Evolutionary conservation across 345 rosid genomes (phyloP).

Genomic region (Euphorbia peplus): DNA sequence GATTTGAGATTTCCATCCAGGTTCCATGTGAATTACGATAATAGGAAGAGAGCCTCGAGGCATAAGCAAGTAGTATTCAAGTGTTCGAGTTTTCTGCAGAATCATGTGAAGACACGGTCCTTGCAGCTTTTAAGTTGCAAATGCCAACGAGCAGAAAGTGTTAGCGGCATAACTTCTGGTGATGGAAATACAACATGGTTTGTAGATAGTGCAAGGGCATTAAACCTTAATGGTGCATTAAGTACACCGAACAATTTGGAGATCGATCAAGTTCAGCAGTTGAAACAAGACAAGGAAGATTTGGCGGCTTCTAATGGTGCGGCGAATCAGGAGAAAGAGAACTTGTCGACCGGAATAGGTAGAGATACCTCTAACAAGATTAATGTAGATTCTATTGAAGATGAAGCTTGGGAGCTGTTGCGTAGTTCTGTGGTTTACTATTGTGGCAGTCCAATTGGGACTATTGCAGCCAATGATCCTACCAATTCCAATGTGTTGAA

Average conservation of each 20-base stretch:
- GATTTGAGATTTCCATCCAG: slow-evolving; percentile 25
- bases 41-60: slow-evolving; percentile 29
- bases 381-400: slow-evolving; percentile 46
- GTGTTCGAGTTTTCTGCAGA: slow-evolving; percentile 26
- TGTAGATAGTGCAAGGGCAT: slow-evolving; percentile 38
- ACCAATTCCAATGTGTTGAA: slow-evolving; percentile 54
- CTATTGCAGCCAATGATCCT: slow-evolving; percentile 91
- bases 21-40: slow-evolving; percentile 22
- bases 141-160: slow-evolving; percentile 48
- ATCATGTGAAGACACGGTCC: slow-evolving; percentile 13
- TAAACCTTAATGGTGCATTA: slow-evolving; percentile 37
- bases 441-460: slow-evolving; percentile 80
- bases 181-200: slow-evolving; percentile 30
- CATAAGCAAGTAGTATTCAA: slow-evolving; percentile 14
- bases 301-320: slow-evolving; percentile 31
- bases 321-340: slow-evolving; percentile 13
- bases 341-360: slow-evolving; percentile 18
- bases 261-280: slow-evolving; percentile 34
- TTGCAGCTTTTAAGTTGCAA: slow-evolving; percentile 36
- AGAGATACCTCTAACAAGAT: slow-evolving; percentile 26
- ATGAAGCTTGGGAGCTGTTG: slow-evolving; percentile 88
- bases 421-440: slow-evolving; percentile 68
- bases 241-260: slow-evolving; percentile 29
- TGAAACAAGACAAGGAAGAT: slow-evolving; percentile 31
- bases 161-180: slow-evolving; percentile 34